Percentiles rank a stretch among this genome's conserved stretches.
phyloP scores from a whole-genome alignment of 176 grass and related monocot species.

The Bothriochloa decipiens region DNA sequence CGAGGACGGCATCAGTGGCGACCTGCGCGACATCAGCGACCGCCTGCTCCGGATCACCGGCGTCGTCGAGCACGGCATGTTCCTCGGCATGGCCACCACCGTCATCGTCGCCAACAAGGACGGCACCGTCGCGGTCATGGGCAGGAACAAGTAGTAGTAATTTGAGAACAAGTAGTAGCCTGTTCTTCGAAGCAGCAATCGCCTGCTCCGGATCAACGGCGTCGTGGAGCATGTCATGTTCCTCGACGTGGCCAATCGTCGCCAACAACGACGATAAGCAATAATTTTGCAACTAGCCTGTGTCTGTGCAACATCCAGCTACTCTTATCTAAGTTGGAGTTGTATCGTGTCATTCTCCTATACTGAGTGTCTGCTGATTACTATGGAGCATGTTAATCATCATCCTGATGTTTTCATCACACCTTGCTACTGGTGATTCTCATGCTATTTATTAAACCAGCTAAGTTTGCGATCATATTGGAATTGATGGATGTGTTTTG shows the following conservation, averaged over 20 bases:
- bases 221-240: background rate
- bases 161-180: background rate
- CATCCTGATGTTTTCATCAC: background rate
- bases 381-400: background rate
- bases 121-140: background rate
- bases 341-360: background rate
- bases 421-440: background rate
- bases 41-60: slow-evolving; percentile 3
- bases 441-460: background rate
- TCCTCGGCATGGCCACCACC: background rate
- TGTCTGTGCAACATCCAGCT: background rate
- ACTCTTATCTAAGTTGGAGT: slow-evolving; percentile 2
- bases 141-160: background rate
- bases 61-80: slow-evolving; percentile 6
- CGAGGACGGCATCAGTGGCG: background rate
- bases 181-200: background rate
- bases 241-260: background rate
- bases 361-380: background rate
- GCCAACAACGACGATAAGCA: background rate
- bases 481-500: background rate
- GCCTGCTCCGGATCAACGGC: background rate
- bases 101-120: background rate
- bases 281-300: background rate
- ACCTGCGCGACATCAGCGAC: background rate
- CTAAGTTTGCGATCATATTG: background rate